Base-by-base conservation (phyloP, 2,329 filamentous ascomycete species). In the Pyrenochaeta sp. region DNA sequence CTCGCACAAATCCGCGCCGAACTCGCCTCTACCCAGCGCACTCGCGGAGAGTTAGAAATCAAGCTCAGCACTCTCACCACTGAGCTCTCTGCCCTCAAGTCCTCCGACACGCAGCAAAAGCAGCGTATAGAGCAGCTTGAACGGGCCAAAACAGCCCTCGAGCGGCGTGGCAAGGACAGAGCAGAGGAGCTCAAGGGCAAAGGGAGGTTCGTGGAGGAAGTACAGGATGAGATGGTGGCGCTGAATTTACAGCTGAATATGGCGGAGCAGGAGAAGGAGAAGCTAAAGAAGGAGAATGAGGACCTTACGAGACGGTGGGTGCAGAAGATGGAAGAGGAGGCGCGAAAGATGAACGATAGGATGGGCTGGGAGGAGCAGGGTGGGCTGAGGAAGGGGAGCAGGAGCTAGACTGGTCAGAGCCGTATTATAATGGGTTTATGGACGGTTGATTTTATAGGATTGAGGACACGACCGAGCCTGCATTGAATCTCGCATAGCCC, bases 291-390 rank as follows among this genome's bases (percentile, higher is more conserved):
- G 58, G 95, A 98, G 76, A 98, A 98, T 73, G 89, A 91, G 72
- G 91, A 97, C 66, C 83, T 99, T 54, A 88, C 97, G 52, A 90
- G 93, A 75, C 85, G 95, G 53, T 98, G 93, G 92, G 93, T 98
- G 90, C 88, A 87, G 72, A 85, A 90, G 63, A 95, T 95, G 86
- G 90, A 89, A 3, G 86, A 89, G 73, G 93, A 97, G 80, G 94
- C 91, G 10, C 91, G 95, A 54, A 89, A 87, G 62, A 93, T 97
- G 90, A 98, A 98, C 51, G 64, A 69, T 45, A 46, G 64, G 49
- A 72, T 68, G 54, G 71, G 69, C 2, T 72, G 70, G 68, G 64
- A 71, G 50, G 67, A 68, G 51, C 64, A 69, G 50, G 56, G 30
- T 24, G 48, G 58, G 58, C 58, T 54, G 57, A 52, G 52, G 45